Percentiles rank a stretch among this genome's conserved stretches.
Evolutionary conservation across 2,329 filamentous ascomycete species (phyloP).

Genomic region (Leptodontidium sp.): DNA sequence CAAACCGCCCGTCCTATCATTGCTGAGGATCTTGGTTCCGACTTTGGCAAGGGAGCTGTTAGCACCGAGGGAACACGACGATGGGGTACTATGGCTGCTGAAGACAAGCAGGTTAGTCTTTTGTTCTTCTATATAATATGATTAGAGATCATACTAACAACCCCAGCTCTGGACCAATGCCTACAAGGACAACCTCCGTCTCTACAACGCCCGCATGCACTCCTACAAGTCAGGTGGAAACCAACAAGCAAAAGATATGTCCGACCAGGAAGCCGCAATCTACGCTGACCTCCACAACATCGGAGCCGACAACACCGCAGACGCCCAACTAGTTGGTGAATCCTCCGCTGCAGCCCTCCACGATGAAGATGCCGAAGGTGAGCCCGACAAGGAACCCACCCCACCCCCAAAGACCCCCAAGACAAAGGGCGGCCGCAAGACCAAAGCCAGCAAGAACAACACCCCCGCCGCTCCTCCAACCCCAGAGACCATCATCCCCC

Average conservation of each 20-base stretch:
- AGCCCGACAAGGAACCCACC: conserved; percentile 54
- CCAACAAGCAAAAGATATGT: conserved; percentile 65
- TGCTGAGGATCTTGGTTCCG: conserved; percentile 76
- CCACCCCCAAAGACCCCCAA: conserved; percentile 65
- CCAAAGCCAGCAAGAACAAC: conserved; percentile 38
- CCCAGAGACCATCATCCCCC: conserved; percentile 35
- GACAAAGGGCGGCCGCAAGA: conserved; percentile 53
- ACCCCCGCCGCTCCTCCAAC: conserved; percentile 48
- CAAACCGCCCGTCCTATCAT: conserved; percentile 87
- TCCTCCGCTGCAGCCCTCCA: conserved; percentile 49
- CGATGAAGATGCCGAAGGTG: conserved; percentile 48
- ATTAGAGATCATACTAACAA: conserved; percentile 27
- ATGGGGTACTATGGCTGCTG: conserved; percentile 80
- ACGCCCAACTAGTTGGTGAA: conserved; percentile 58
- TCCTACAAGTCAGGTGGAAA: conserved; percentile 68
- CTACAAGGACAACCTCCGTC: conserved; percentile 71
- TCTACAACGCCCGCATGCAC: conserved; percentile 71
- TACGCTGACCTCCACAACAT: conserved; percentile 68
- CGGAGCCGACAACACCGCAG: conserved; percentile 54
- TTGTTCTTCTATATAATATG: background rate
- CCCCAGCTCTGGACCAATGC: conserved; percentile 65
- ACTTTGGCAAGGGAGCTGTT: conserved; percentile 84
- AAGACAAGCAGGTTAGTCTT: conserved; percentile 68
- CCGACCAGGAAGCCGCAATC: conserved; percentile 64
- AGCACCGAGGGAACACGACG: conserved; percentile 86